Conservation (phyloP, 129 eudicot species). For the Artemisia argyi region DNA sequence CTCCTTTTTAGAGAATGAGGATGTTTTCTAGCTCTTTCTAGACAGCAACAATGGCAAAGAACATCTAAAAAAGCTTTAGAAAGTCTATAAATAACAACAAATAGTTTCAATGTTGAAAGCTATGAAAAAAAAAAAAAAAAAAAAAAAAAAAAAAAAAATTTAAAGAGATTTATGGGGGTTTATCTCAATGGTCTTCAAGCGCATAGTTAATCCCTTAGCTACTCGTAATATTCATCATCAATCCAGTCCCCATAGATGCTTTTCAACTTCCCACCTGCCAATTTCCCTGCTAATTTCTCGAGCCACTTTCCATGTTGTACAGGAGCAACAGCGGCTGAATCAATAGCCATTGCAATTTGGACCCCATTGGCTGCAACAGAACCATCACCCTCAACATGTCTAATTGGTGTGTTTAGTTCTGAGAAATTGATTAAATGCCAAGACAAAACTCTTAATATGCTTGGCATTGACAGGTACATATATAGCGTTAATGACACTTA, state of each 20-base stretch:
- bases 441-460: not conserved
- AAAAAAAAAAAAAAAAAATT: not conserved
- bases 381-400: constrained; percentile 41
- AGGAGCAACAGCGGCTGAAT: constrained; percentile 26
- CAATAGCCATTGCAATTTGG: constrained; percentile 21
- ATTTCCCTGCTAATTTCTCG: constrained; percentile 41
- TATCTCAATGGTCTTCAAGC: not conserved
- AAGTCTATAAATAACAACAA: constrained; percentile 1
- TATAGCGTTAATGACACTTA: not conserved
- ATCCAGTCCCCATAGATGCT: constrained; percentile 85
- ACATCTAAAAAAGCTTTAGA: constrained; percentile 12
- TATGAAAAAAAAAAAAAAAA: constrained; percentile 18
- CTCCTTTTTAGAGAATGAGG: not conserved
- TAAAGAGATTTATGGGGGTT: not conserved
- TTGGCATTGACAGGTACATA: not conserved
- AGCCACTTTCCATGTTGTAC: constrained; percentile 28
- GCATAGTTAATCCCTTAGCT: constrained; percentile 1
- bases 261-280: constrained; percentile 47
- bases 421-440: not conserved
- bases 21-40: not conserved
- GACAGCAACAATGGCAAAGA: constrained; percentile 2
- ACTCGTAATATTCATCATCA: constrained; percentile 46
- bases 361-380: constrained; percentile 26
- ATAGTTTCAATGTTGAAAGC: not conserved
- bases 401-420: constrained; percentile 47